Percentiles rank a stretch among this genome's conserved stretches.
phyloP scores from a whole-genome alignment of 371 early-diverging fungal genomes.

The Mortierella polycephala region DNA sequence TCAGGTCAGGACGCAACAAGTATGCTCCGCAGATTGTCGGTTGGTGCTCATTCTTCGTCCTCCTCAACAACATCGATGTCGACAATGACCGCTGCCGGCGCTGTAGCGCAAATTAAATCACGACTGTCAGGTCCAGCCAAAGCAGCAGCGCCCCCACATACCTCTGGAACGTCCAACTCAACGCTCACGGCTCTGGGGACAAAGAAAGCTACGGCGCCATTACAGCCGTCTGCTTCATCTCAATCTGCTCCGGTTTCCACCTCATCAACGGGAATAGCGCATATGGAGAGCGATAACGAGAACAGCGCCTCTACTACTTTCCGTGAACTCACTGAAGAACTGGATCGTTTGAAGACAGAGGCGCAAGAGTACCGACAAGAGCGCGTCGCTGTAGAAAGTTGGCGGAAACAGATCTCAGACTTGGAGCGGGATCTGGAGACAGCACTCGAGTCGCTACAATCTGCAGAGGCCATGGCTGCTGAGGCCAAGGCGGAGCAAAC shows the following conservation, averaged over 20 bases:
- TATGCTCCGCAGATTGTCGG: neutral
- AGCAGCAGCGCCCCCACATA: no score
- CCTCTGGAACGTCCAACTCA: no score
- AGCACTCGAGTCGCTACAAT: slow-evolving; percentile 36
- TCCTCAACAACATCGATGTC: neutral
- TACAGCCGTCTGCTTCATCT: no score
- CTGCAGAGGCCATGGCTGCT: slow-evolving; percentile 26
- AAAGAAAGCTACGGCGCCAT: no score
- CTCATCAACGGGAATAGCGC: no score
- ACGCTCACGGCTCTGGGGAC: no score
- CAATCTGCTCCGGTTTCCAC: no score
- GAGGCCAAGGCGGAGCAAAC: slow-evolving; percentile 19
- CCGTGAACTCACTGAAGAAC: slow-evolving; percentile 31
- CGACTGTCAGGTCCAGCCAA: no score
- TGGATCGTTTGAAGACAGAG: slow-evolving; percentile 42
- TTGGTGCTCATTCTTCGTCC: no score
- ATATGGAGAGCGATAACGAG: slow-evolving; percentile 7
- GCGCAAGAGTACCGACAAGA: slow-evolving; percentile 17
- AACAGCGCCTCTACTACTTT: neutral
- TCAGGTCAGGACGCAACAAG: neutral
- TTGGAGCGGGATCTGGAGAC: slow-evolving; percentile 44
- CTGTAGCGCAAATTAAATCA: neutral
- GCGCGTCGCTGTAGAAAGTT: slow-evolving; percentile 11
- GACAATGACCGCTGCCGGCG: neutral
- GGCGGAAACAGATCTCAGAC: slow-evolving; percentile 34